These are phyloP conservation scores for bread wheat (Triticum aestivum) DNA, from an alignment of 176 grass and related monocot genomes.

Conservation along the genomic window DNA sequence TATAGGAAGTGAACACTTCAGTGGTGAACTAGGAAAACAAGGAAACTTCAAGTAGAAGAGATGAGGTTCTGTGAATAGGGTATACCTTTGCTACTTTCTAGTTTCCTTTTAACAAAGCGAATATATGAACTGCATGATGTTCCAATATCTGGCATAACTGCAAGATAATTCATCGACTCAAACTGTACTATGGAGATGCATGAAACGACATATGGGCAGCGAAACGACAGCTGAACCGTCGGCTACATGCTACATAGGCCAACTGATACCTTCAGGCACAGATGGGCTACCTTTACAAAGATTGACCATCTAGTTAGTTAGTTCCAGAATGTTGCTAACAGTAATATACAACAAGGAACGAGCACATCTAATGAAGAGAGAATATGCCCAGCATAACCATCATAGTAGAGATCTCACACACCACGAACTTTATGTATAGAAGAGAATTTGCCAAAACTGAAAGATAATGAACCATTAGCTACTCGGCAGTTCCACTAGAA, in stretches of 20 bases:
- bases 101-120: not conserved
- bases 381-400: conserved; percentile 5
- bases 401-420: not conserved
- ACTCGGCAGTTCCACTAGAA: not conserved
- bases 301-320: not conserved
- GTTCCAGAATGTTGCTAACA: not conserved
- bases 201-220: not conserved
- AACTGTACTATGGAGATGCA: not conserved
- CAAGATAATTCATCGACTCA: not conserved
- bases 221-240: not conserved
- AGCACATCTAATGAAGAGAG: not conserved
- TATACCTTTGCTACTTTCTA: not conserved
- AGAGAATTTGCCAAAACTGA: not conserved
- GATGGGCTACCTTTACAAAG: not conserved
- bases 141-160: not conserved
- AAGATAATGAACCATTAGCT: not conserved
- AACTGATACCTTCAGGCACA: conserved; percentile 23
- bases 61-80: not conserved
- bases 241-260: not conserved
- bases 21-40: not conserved
- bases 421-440: not conserved
- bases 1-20: not conserved
- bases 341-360: not conserved
- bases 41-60: not conserved
- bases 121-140: not conserved